These are phyloP conservation scores for Articulospora tetracladia DNA, from an alignment of 495 filamentous ascomycete species.

Conservation along the genomic window DNA sequence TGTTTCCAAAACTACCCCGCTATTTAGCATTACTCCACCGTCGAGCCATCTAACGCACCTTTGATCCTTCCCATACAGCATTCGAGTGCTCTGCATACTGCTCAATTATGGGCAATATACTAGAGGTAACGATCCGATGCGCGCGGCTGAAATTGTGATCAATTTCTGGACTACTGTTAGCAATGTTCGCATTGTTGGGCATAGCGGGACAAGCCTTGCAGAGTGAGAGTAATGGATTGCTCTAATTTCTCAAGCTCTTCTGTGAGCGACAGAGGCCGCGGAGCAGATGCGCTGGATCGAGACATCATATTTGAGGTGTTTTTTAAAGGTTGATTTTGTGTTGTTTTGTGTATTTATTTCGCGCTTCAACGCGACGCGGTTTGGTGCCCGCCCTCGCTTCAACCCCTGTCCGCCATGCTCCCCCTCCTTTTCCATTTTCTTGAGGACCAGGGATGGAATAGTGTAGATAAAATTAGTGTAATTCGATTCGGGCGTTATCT, in stretches of 20 bases:
- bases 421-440: no score
- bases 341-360: background rate
- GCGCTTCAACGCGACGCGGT: background rate
- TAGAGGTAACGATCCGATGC: constrained; percentile 92
- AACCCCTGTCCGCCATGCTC: background rate
- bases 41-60: constrained; percentile 46
- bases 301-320: constrained; percentile 14
- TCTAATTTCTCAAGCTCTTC: constrained; percentile 96
- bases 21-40: background rate
- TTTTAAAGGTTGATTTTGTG: background rate
- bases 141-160: constrained; percentile 97
- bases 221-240: constrained; percentile 91
- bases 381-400: background rate
- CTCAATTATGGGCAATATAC: constrained; percentile 91
- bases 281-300: constrained; percentile 34
- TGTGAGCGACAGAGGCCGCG: constrained; percentile 73
- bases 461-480: no score
- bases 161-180: constrained; percentile 62
- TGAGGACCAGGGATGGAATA: no score
- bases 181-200: background rate
- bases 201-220: constrained; percentile 64
- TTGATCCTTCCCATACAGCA: constrained; percentile 94
- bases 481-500: no score
- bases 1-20: constrained; percentile 91
- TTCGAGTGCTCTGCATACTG: constrained; percentile 93